Percentiles rank a stretch among this genome's conserved stretches.
These are phyloP conservation scores for Gynandropsis gynandra DNA, from an alignment of 345 rosid genomes.

Conservation along the genomic window DNA sequence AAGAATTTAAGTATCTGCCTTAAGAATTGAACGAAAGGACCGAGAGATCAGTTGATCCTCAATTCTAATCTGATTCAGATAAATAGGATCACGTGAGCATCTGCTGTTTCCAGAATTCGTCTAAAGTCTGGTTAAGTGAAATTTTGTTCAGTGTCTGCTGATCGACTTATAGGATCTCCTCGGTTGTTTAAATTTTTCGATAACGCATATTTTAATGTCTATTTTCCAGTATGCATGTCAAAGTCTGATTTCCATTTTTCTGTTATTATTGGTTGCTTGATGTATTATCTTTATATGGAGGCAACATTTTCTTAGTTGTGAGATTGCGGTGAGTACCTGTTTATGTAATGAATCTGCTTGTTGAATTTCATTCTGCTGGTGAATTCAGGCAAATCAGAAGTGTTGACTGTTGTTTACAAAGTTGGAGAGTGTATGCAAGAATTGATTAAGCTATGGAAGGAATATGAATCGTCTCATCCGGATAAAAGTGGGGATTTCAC, in stretches of 20 bases:
- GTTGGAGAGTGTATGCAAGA: conserved; percentile 99
- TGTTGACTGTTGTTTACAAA: conserved; percentile 78
- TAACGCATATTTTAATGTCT: too few species aligned
- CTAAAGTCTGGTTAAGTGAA: conserved; percentile 7
- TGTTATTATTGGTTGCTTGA: too few species aligned
- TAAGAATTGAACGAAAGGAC: conserved; percentile 3
- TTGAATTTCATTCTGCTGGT: conserved; percentile 27
- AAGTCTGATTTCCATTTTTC: too few species aligned
- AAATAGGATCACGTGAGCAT: conserved; percentile 1
- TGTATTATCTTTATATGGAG: too few species aligned
- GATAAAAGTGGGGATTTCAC: conserved; percentile 66
- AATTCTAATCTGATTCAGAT: conserved; percentile 11
- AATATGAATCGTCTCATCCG: conserved; percentile 58
- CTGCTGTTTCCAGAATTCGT: background rate
- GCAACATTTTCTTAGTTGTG: conserved; percentile 7
- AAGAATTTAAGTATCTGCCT: conserved; percentile 12
- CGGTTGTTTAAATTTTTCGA: too few species aligned
- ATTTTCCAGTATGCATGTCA: too few species aligned
- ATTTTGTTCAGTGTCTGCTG: conserved; percentile 11
- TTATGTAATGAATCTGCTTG: background rate
- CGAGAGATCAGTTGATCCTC: conserved; percentile 7
- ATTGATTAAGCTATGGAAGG: conserved; percentile 87
- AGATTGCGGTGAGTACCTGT: background rate
- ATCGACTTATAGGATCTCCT: too few species aligned
- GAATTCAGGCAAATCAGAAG: conserved; percentile 83